Evolutionary conservation across 73 alveolate genomes (phyloP).

Genomic region (Tetrahymena elliotti): DNA sequence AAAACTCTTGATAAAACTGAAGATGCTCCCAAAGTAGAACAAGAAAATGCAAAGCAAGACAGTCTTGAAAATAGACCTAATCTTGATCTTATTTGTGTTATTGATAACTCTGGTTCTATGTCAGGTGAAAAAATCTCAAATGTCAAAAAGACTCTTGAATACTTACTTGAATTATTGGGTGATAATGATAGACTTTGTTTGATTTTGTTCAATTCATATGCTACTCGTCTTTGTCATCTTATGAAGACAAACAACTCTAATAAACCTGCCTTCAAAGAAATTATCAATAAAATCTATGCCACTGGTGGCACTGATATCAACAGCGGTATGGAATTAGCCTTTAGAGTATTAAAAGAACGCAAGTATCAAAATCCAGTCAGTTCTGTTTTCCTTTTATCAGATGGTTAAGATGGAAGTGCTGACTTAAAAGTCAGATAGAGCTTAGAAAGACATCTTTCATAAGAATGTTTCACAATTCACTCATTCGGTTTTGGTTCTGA

Average conservation of each 20-base stretch:
- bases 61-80: background rate
- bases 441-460: background rate
- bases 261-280: background rate
- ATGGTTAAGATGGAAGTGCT: conserved; percentile 33
- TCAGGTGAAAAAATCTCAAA: background rate
- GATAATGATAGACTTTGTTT: conserved; percentile 40
- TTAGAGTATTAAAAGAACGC: conserved; percentile 4
- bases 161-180: conserved; percentile 5
- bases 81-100: conserved; percentile 32
- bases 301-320: conserved; percentile 27
- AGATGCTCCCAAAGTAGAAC: background rate
- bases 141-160: conserved; percentile 10
- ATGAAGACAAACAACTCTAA: background rate
- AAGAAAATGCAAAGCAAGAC: background rate
- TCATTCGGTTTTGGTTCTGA: conserved; percentile 53
- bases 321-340: conserved; percentile 26
- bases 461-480: conserved; percentile 12
- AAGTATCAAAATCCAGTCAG: conserved; percentile 11
- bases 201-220: background rate
- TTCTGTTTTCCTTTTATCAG: conserved; percentile 19
- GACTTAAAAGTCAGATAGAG: background rate
- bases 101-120: conserved; percentile 43
- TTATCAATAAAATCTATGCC: background rate
- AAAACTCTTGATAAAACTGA: background rate
- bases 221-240: conserved; percentile 10